phyloP scores from a whole-genome alignment of 164 flowering plant genomes.

The Aristolochia fimbriata region DNA sequence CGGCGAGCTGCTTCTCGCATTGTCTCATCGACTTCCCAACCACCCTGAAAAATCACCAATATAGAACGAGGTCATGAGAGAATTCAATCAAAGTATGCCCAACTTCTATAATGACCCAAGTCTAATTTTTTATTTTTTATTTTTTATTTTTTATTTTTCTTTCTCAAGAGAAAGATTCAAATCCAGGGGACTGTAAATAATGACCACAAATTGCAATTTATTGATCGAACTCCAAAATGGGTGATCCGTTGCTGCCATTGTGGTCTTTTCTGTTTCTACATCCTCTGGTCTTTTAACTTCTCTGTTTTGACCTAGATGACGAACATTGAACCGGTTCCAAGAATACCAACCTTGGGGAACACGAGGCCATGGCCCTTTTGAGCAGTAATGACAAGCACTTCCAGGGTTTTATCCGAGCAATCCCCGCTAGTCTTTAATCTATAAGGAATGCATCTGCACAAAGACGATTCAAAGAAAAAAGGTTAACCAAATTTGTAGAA shows the following conservation, averaged over 20 bases:
- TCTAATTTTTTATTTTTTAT: neutral
- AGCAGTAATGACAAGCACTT: conserved; percentile 59
- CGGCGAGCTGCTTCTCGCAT: conserved; percentile 51
- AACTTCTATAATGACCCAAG: neutral
- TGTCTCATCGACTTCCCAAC: conserved; percentile 78
- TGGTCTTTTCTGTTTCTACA: neutral
- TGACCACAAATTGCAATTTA: too few species aligned
- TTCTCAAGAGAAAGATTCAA: neutral
- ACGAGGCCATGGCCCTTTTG: conserved; percentile 47
- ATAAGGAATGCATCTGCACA: conserved; percentile 59
- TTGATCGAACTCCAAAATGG: too few species aligned
- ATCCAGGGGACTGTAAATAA: too few species aligned
- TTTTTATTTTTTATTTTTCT: neutral
- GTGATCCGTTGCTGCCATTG: neutral
- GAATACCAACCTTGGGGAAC: conserved; percentile 62
- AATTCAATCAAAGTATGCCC: neutral
- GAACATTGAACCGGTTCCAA: too few species aligned
- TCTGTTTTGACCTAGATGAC: too few species aligned
- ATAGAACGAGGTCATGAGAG: neutral
- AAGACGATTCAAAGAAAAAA: neutral
- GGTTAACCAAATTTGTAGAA: neutral
- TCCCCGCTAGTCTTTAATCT: conserved; percentile 17
- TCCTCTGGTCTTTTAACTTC: neutral
- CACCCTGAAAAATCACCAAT: conserved; percentile 39
- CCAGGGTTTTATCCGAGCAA: conserved; percentile 15